These are phyloP conservation scores for Sporopachydermia cereana DNA, from an alignment of 1,139 yeast species.

Conservation along the genomic window DNA sequence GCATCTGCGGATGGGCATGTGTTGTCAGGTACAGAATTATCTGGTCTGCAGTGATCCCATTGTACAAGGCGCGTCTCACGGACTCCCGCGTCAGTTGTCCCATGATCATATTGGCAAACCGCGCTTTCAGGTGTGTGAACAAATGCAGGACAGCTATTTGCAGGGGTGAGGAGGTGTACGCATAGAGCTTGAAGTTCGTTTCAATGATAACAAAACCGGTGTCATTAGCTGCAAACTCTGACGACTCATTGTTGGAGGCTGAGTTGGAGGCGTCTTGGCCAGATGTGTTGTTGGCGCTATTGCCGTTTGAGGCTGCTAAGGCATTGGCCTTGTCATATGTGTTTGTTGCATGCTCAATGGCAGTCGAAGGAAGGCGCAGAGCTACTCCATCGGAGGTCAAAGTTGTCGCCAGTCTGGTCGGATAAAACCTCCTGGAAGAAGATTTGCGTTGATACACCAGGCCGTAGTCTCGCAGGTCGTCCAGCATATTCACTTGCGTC, in stretches of 20 bases:
- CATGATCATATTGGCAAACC: slow-evolving; percentile 86
- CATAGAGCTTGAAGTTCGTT: slow-evolving; percentile 86
- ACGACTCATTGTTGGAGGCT: slow-evolving; percentile 9
- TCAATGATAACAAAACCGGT: slow-evolving; percentile 76
- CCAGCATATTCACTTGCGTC: slow-evolving; percentile 79
- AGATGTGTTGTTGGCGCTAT: slow-evolving; percentile 14
- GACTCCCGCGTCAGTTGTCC: slow-evolving; percentile 93
- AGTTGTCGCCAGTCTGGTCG: slow-evolving; percentile 85
- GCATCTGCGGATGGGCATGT: slow-evolving; percentile 93
- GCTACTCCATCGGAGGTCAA: slow-evolving; percentile 75
- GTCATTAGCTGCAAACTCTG: slow-evolving; percentile 16
- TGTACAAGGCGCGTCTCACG: slow-evolving; percentile 66
- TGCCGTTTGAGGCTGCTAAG: slow-evolving; percentile 19
- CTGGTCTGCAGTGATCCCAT: slow-evolving; percentile 94
- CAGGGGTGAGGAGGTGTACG: slow-evolving; percentile 89
- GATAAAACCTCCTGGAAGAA: slow-evolving; percentile 60
- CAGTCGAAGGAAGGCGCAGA: slow-evolving; percentile 57
- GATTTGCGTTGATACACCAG: slow-evolving; percentile 67
- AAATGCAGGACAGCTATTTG: slow-evolving; percentile 87
- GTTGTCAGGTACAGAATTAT: slow-evolving; percentile 79
- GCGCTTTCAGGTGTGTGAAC: slow-evolving; percentile 71
- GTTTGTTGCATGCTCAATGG: slow-evolving; percentile 48
- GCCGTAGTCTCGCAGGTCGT: slow-evolving; percentile 86
- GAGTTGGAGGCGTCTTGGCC: slow-evolving; percentile 10
- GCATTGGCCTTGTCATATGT: slow-evolving; percentile 25